Percentiles rank a stretch among this genome's conserved stretches.
phyloP scores from a whole-genome alignment of 768 basidiomycete genomes.

The Boletus rufocinnamomeus region DNA sequence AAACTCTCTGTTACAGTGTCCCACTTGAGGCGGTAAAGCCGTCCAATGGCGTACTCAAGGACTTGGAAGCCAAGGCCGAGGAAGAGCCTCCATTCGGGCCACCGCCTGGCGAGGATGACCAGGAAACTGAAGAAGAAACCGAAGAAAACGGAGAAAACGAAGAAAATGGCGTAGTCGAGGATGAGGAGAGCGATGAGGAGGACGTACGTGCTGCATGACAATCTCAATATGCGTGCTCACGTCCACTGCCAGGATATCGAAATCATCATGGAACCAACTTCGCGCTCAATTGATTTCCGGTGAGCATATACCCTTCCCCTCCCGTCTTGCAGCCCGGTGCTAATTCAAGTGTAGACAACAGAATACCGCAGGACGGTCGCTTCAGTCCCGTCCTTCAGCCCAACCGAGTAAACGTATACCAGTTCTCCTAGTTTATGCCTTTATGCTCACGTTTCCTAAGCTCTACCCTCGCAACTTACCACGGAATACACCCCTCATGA shows the following conservation, averaged over 20 bases:
- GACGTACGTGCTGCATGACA: constrained; percentile 39
- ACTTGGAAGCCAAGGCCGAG: constrained; percentile 49
- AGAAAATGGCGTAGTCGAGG: constrained; percentile 45
- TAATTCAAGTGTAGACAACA: constrained; percentile 35
- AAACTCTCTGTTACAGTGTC: constrained; percentile 34
- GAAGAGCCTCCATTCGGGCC: constrained; percentile 36
- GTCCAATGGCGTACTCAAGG: constrained; percentile 51
- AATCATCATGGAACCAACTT: constrained; percentile 83
- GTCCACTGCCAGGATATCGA: constrained; percentile 67
- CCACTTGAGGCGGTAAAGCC: constrained; percentile 45
- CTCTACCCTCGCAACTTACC: constrained; percentile 60
- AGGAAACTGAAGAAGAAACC: constrained; percentile 28
- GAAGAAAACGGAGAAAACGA: constrained; percentile 27
- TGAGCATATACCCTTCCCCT: constrained; percentile 31
- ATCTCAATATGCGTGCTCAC: constrained; percentile 7
- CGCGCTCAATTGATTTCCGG: constrained; percentile 77
- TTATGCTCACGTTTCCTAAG: constrained; percentile 20
- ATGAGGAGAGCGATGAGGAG: constrained; percentile 48
- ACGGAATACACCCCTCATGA: constrained; percentile 82
- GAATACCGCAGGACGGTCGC: constrained; percentile 34
- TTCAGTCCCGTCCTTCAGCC: constrained; percentile 34
- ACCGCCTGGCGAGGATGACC: constrained; percentile 23
- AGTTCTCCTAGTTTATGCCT: constrained; percentile 1
- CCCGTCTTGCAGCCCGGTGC: not conserved
- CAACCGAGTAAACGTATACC: constrained; percentile 34